These are phyloP conservation scores for Castanea mollissima DNA, from an alignment of 306 rosid species.

Conservation along the genomic window DNA sequence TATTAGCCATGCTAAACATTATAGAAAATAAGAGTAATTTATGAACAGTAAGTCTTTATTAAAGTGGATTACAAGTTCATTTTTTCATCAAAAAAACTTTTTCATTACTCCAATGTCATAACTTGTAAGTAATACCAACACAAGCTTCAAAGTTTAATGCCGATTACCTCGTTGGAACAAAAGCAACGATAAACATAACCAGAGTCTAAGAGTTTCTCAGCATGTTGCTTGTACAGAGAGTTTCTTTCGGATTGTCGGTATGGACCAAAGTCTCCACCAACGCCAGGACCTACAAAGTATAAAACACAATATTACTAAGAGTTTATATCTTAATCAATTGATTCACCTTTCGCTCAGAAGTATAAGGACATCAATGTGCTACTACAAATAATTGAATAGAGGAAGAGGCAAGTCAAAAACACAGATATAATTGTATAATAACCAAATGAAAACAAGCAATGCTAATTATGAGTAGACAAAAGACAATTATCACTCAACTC, in stretches of 20 bases:
- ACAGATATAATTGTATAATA: neutral
- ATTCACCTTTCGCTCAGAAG: neutral
- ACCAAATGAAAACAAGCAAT: neutral
- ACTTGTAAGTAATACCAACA: neutral
- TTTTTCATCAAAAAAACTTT: neutral
- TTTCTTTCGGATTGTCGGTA: slow-evolving; percentile 94
- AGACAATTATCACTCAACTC: neutral
- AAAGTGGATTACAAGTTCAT: neutral
- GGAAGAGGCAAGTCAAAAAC: too few relatives aligned
- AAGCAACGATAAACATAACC: slow-evolving; percentile 84
- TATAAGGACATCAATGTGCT: neutral
- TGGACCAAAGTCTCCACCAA: slow-evolving; percentile 95
- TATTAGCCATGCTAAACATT: neutral
- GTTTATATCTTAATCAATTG: neutral
- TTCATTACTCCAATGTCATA: neutral
- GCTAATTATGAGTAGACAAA: too few relatives aligned
- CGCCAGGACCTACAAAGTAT: slow-evolving; percentile 67
- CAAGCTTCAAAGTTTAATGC: neutral
- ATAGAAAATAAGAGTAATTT: too few relatives aligned
- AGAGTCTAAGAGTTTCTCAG: slow-evolving; percentile 73
- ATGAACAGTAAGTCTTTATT: neutral
- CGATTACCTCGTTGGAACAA: slow-evolving; percentile 77
- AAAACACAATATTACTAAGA: slow-evolving; percentile 18
- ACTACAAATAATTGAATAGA: neutral
- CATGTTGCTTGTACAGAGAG: slow-evolving; percentile 67